A percentile compares a stretch with the other conserved stretches of the same genome.
Conservation (phyloP, 2,329 filamentous ascomycete genomes). For the Penicillium sp. region DNA sequence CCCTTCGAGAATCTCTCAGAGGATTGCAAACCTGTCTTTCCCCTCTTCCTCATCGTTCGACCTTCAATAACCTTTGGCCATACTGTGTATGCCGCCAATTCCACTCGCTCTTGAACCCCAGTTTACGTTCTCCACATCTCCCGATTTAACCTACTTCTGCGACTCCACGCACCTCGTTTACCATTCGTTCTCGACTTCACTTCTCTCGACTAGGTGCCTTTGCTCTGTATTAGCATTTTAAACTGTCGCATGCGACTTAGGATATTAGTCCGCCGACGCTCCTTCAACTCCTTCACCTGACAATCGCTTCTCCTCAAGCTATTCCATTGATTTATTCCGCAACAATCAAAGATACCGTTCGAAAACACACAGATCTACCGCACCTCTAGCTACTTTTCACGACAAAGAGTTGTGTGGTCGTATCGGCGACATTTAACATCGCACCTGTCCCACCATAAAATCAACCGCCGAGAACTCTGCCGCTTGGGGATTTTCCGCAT, state of each 20-base stretch:
- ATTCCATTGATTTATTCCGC: neutral
- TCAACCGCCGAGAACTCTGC: conserved; percentile 9
- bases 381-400: neutral
- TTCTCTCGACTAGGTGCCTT: conserved; percentile 10
- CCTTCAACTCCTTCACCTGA: conserved; percentile 7
- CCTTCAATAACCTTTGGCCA: conserved; percentile 13
- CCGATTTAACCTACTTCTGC: conserved; percentile 15
- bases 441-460: neutral
- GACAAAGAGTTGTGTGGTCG: neutral
- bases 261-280: conserved; percentile 12
- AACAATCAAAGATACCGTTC: neutral
- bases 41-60: conserved; percentile 11
- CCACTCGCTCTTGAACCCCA: conserved; percentile 29
- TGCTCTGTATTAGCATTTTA: neutral
- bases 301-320: neutral
- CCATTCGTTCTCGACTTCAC: conserved; percentile 9
- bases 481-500: conserved; percentile 33
- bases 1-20: neutral
- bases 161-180: conserved; percentile 11
- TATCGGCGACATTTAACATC: conserved; percentile 1
- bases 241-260: neutral
- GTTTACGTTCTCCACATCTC: conserved; percentile 12
- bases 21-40: neutral
- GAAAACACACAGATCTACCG: neutral
- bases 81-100: conserved; percentile 37